Percentiles rank a stretch among this genome's conserved stretches.
Evolutionary conservation across 2,329 filamentous ascomycete genomes (phyloP).

Genomic region (Zopfia rhizophila): DNA sequence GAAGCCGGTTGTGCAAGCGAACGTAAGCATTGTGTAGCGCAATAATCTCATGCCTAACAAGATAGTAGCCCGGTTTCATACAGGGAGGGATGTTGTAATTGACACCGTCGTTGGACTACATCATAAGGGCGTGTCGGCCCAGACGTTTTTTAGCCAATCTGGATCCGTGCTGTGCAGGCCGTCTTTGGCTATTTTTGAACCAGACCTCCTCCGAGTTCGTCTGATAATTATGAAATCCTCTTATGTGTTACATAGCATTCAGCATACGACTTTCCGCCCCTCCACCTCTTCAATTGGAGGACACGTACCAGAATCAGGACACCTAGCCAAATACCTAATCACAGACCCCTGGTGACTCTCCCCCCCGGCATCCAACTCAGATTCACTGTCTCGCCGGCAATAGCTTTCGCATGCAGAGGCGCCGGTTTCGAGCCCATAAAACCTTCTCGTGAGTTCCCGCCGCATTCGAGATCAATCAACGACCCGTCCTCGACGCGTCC

Average conservation of each 20-base stretch:
- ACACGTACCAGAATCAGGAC: slow-evolving; percentile 63
- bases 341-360: slow-evolving; percentile 63
- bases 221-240: too few relatives aligned
- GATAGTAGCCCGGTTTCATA: slow-evolving; percentile 65
- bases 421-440: slow-evolving; percentile 62
- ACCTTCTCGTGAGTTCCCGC: slow-evolving; percentile 62
- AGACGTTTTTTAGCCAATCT: slow-evolving; percentile 58
- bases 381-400: slow-evolving; percentile 64
- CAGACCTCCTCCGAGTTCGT: too few relatives aligned
- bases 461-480: slow-evolving; percentile 66
- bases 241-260: too few relatives aligned
- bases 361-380: slow-evolving; percentile 66
- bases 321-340: slow-evolving; percentile 70
- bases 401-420: slow-evolving; percentile 60
- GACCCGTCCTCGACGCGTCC: slow-evolving; percentile 66
- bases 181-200: slow-evolving; percentile 65
- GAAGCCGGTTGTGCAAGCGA: too few relatives aligned
- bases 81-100: slow-evolving; percentile 66
- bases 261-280: too few relatives aligned
- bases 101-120: slow-evolving; percentile 53
- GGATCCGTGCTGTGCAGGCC: slow-evolving; percentile 62
- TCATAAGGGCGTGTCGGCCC: slow-evolving; percentile 61
- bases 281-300: too few relatives aligned
- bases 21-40: slow-evolving; percentile 62
- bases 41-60: slow-evolving; percentile 68